phyloP scores from a whole-genome alignment of 371 early-diverging fungal genomes.

The Mucor indicus region DNA sequence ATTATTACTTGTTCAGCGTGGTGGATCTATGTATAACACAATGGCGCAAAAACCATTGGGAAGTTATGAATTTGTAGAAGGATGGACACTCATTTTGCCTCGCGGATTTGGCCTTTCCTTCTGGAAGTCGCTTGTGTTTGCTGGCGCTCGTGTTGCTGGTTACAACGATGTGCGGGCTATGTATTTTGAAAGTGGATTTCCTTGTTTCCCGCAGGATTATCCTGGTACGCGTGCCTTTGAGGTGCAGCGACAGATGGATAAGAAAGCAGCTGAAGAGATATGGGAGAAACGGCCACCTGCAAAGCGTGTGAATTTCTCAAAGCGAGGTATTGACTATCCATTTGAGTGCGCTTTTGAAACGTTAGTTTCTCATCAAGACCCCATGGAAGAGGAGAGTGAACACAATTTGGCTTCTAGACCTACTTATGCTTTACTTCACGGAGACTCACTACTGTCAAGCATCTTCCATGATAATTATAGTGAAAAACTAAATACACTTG shows the following conservation, averaged over 20 bases:
- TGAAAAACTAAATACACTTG: background rate
- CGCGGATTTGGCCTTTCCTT: constrained; percentile 80
- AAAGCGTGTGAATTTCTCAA: constrained; percentile 70
- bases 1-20: constrained; percentile 77
- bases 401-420: constrained; percentile 6
- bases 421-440: constrained; percentile 6
- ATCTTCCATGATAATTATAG: background rate
- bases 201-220: constrained; percentile 60
- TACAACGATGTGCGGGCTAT: constrained; percentile 52
- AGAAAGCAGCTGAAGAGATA: constrained; percentile 28
- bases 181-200: constrained; percentile 54
- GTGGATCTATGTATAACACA: constrained; percentile 10
- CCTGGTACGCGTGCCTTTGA: constrained; percentile 59
- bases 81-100: constrained; percentile 85
- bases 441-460: constrained; percentile 2
- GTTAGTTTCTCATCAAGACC: background rate
- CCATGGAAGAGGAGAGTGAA: constrained; percentile 4
- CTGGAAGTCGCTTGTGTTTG: constrained; percentile 88
- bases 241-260: constrained; percentile 7
- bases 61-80: constrained; percentile 33
- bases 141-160: constrained; percentile 82
- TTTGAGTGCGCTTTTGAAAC: constrained; percentile 59
- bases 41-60: background rate
- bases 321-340: constrained; percentile 58
- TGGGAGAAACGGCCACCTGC: constrained; percentile 66